These are phyloP conservation scores for Tylopilus vinaceipallidus DNA, from an alignment of 768 basidiomycete species.

Conservation along the genomic window DNA sequence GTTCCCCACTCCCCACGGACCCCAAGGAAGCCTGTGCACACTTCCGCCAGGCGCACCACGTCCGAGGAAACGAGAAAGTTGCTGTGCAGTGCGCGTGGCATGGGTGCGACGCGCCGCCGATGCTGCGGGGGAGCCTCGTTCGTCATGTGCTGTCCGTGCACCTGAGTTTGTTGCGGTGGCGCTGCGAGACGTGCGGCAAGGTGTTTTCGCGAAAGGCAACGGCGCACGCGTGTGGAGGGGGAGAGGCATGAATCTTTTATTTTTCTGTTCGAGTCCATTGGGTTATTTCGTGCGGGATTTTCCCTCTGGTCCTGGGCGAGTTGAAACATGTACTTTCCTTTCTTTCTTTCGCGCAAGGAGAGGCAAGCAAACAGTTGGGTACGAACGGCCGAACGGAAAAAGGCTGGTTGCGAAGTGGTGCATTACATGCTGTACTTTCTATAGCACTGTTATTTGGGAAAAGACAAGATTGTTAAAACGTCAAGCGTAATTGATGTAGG, in stretches of 20 bases:
- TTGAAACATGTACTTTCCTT: too few relatives aligned
- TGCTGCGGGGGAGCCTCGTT: constrained; percentile 21
- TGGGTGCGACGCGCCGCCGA: constrained; percentile 9
- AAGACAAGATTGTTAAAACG: too few relatives aligned
- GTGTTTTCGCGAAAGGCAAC: constrained; percentile 18
- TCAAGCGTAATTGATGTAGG: too few relatives aligned
- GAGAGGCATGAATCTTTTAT: background rate
- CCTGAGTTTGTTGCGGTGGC: constrained; percentile 13
- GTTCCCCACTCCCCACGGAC: constrained; percentile 1
- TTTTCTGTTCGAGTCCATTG: background rate
- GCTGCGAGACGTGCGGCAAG: constrained; percentile 11
- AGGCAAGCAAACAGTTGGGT: too few relatives aligned
- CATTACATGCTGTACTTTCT: too few relatives aligned
- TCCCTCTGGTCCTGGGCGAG: background rate
- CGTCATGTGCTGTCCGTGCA: constrained; percentile 21
- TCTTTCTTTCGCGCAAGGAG: too few relatives aligned
- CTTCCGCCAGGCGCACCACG: constrained; percentile 9
- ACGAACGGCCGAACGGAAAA: too few relatives aligned
- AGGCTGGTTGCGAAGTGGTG: too few relatives aligned
- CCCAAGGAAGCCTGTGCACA: constrained; percentile 6
- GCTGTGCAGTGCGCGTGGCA: constrained; percentile 11
- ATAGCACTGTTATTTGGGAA: too few relatives aligned
- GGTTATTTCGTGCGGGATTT: background rate
- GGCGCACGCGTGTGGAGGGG: constrained; percentile 7
- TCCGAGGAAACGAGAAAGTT: constrained; percentile 20